These are phyloP conservation scores for Colletotrichum liriopes DNA, from an alignment of 2,329 filamentous ascomycete species.

Conservation along the genomic window DNA sequence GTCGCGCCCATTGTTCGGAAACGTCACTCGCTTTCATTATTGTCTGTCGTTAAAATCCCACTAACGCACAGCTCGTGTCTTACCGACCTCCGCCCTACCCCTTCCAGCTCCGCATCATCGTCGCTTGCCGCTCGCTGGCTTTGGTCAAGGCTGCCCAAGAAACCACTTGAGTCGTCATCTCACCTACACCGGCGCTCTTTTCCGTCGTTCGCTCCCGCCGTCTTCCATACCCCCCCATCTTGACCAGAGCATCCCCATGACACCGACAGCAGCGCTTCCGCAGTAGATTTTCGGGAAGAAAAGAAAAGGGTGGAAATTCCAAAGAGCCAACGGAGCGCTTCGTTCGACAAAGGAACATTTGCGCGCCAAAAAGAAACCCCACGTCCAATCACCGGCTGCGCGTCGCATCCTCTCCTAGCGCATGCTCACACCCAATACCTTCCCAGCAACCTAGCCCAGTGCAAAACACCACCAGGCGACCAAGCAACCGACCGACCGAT, in stretches of 20 bases:
- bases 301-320: conserved; percentile 7
- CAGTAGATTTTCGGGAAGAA: conserved; percentile 6
- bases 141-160: conserved; percentile 27
- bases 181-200: conserved; percentile 17
- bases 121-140: conserved; percentile 34
- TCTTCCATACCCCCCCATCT: background rate
- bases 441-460: conserved; percentile 38
- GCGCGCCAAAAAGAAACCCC: conserved; percentile 37
- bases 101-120: conserved; percentile 40
- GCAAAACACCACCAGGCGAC: conserved; percentile 43
- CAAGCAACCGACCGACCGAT: conserved; percentile 30
- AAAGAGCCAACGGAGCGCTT: conserved; percentile 9
- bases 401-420: conserved; percentile 41
- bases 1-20: conserved; percentile 38
- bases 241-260: conserved; percentile 19
- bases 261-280: conserved; percentile 2
- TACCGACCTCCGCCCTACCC: conserved; percentile 34
- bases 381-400: conserved; percentile 41
- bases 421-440: conserved; percentile 41
- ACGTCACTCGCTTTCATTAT: conserved; percentile 42
- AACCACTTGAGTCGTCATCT: conserved; percentile 17
- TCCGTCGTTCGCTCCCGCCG: conserved; percentile 27
- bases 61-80: conserved; percentile 42
- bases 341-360: conserved; percentile 37
- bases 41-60: conserved; percentile 40